Percentiles rank a stretch among this genome's conserved stretches.
phyloP scores from a whole-genome alignment of 805 yeast genomes.

The Kodamaea lidongshanica region DNA sequence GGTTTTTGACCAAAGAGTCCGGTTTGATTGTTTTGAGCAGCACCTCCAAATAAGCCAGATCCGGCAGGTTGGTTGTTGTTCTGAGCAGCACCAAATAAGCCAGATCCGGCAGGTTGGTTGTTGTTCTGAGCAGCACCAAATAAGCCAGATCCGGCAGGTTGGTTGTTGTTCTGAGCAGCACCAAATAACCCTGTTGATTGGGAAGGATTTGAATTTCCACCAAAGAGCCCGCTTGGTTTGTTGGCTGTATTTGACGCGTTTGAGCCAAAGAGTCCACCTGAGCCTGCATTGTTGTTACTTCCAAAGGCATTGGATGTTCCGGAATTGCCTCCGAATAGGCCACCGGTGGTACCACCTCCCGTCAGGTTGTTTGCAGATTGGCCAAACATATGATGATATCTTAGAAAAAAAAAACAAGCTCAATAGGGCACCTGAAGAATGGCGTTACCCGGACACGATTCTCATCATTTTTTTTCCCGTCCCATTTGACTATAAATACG shows the following conservation, averaged over 20 bases:
- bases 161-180: neutral
- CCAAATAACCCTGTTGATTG: conserved; percentile 1
- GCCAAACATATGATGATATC: conserved; percentile 9
- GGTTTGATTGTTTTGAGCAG: neutral
- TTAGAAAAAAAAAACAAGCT: conserved; percentile 3
- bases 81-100: conserved; percentile 3
- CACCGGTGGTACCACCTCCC: conserved; percentile 4
- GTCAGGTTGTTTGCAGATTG: conserved; percentile 5
- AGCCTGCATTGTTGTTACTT: neutral
- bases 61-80: neutral
- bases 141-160: conserved; percentile 3
- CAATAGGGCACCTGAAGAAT: neutral
- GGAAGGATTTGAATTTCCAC: conserved; percentile 2
- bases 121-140: conserved; percentile 6
- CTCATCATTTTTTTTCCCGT: neutral
- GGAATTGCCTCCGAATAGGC: conserved; percentile 5
- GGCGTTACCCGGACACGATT: conserved; percentile 11
- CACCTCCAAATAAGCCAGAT: neutral
- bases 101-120: conserved; percentile 1
- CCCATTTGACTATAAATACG: conserved; percentile 7
- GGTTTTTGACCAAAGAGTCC: conserved; percentile 4
- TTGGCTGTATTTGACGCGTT: neutral
- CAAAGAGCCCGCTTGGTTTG: conserved; percentile 2
- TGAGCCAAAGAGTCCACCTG: conserved; percentile 6
- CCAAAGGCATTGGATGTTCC: conserved; percentile 1